Conservation (phyloP, 805 yeast species). For the Wickerhamiella nectarea region DNA sequence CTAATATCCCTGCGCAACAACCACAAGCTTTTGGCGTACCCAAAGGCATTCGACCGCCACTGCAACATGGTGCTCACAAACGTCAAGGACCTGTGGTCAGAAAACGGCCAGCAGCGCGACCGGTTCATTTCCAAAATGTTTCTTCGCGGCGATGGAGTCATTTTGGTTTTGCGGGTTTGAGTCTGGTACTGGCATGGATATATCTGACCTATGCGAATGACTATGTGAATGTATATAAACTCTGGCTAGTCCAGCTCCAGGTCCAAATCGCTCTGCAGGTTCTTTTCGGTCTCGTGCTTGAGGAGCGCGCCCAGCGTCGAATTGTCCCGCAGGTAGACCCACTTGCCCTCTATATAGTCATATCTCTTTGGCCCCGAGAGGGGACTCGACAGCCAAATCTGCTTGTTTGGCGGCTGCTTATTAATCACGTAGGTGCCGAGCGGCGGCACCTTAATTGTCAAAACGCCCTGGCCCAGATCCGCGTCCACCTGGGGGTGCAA, state of each 20-base stretch:
- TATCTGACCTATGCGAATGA: too few relatives aligned
- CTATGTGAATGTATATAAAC: too few relatives aligned
- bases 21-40: conserved; percentile 79
- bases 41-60: conserved; percentile 92
- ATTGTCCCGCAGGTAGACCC: conserved; percentile 70
- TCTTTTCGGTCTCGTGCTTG: conserved; percentile 33
- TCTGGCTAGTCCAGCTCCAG: conserved; percentile 13
- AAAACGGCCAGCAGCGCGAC: conserved; percentile 61
- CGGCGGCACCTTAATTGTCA: conserved; percentile 56
- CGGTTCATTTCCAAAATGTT: conserved; percentile 82
- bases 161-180: conserved; percentile 42
- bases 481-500: conserved; percentile 48
- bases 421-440: conserved; percentile 82
- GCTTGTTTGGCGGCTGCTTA: conserved; percentile 95
- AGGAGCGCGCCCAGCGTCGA: conserved; percentile 36
- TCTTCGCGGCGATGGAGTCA: conserved; percentile 89
- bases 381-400: conserved; percentile 92
- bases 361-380: conserved; percentile 79
- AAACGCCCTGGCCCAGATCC: conserved; percentile 76
- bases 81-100: conserved; percentile 77
- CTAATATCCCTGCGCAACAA: conserved; percentile 84
- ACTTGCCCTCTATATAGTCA: conserved; percentile 57
- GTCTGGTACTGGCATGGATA: too few relatives aligned
- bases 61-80: conserved; percentile 86
- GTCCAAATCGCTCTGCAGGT: conserved; percentile 12